Evolutionary conservation across 2,329 filamentous ascomycete genomes (phyloP).

Genomic region (Ophiostoma sp.): DNA sequence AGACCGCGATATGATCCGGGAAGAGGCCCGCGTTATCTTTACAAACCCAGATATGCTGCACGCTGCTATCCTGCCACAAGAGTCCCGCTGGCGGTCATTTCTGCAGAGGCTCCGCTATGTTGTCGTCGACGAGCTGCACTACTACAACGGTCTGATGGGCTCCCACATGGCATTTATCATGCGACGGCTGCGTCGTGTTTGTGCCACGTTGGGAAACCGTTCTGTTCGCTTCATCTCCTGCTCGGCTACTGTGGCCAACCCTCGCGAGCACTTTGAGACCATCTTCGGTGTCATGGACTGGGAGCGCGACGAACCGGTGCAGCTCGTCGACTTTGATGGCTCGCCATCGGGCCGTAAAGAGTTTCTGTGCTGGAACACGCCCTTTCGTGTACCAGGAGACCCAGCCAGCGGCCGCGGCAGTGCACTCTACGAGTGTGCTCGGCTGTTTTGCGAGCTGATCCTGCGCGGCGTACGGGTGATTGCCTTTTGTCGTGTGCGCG

Average conservation of each 20-base stretch:
- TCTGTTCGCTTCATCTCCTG: constrained; percentile 90
- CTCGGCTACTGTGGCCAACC: constrained; percentile 94
- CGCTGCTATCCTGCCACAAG: constrained; percentile 87
- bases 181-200: constrained; percentile 82
- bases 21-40: constrained; percentile 89
- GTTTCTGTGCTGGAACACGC: constrained; percentile 97
- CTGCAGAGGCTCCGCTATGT: constrained; percentile 86
- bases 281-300: constrained; percentile 82
- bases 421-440: constrained; percentile 80
- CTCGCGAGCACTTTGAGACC: constrained; percentile 84
- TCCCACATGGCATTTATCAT: constrained; percentile 95
- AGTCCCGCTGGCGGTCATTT: constrained; percentile 84
- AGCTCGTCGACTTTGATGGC: constrained; percentile 84
- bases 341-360: constrained; percentile 92
- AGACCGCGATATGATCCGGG: constrained; percentile 75
- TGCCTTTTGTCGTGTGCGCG: constrained; percentile 85
- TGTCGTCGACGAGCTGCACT: constrained; percentile 88
- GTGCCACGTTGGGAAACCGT: constrained; percentile 83
- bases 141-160: constrained; percentile 93
- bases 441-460: constrained; percentile 86
- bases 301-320: constrained; percentile 48
- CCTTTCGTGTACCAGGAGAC: constrained; percentile 85
- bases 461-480: constrained; percentile 87
- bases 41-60: constrained; percentile 99
- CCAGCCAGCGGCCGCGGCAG: constrained; percentile 83